phyloP scores from a whole-genome alignment of 2,329 filamentous ascomycete genomes.

The Orbilia quercus region DNA sequence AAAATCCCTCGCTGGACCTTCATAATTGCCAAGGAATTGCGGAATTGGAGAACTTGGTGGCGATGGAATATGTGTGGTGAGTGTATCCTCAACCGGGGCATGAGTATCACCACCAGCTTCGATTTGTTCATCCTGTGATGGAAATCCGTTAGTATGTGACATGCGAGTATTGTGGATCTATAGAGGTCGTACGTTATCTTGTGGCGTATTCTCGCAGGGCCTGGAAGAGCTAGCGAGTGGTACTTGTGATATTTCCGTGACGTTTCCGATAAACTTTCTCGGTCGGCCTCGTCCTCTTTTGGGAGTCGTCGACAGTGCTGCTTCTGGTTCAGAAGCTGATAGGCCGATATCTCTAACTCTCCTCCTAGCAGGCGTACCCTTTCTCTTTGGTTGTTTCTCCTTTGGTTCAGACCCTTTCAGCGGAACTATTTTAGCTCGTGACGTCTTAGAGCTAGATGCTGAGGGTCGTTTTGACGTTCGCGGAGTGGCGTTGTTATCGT shows the following conservation, averaged over 20 bases:
- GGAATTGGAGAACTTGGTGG: conserved; percentile 43
- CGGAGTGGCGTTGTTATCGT: not conserved
- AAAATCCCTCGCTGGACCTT: not conserved
- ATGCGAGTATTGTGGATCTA: not conserved
- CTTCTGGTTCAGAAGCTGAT: conserved; percentile 19
- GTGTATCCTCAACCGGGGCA: conserved; percentile 24
- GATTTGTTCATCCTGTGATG: conserved; percentile 9
- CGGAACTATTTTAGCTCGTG: conserved; percentile 24
- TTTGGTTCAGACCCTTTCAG: conserved; percentile 47
- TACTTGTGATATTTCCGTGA: not conserved
- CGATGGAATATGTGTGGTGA: conserved; percentile 39
- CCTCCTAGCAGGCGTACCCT: conserved; percentile 42
- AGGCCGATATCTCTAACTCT: conserved; percentile 22
- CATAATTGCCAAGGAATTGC: not conserved
- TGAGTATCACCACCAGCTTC: conserved; percentile 10
- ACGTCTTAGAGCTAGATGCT: conserved; percentile 7
- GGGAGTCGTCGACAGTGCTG: conserved; percentile 18
- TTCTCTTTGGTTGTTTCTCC: conserved; percentile 32
- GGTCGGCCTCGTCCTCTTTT: conserved; percentile 51
- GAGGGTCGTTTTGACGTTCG: conserved; percentile 11
- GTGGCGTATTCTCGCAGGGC: not conserved
- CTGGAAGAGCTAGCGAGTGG: too few relatives aligned
- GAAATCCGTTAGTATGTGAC: not conserved
- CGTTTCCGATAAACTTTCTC: conserved; percentile 42
- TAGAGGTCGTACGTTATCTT: not conserved